Percentiles rank a stretch among this genome's conserved stretches.
phyloP scores from a whole-genome alignment of 345 rosid genomes.

The Kandelia obovata region DNA sequence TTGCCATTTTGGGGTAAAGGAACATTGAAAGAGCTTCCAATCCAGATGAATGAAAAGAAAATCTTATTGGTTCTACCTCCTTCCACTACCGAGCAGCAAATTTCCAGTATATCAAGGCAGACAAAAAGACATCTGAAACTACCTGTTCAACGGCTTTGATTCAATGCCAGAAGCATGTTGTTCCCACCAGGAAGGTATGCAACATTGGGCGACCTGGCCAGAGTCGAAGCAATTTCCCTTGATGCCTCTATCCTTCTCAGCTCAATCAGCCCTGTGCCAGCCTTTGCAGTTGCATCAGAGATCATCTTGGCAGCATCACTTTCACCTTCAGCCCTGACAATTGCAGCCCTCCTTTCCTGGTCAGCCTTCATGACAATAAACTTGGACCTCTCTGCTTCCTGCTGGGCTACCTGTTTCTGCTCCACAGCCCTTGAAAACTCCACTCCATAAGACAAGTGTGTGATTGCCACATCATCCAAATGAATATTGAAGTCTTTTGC shows the following conservation, averaged over 20 bases:
- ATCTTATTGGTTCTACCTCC: not conserved
- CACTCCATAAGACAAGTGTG: slow-evolving; percentile 81
- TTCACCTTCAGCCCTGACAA: slow-evolving; percentile 97
- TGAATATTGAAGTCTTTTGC: slow-evolving; percentile 84
- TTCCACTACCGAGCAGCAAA: not conserved
- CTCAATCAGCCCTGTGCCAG: slow-evolving; percentile 89
- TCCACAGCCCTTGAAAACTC: slow-evolving; percentile 97
- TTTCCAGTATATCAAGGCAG: not conserved
- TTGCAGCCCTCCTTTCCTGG: slow-evolving; percentile 96
- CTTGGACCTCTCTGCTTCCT: slow-evolving; percentile 95
- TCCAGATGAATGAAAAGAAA: too few relatives aligned
- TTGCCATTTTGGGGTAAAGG: too few relatives aligned
- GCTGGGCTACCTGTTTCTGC: slow-evolving; percentile 99
- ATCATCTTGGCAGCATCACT: slow-evolving; percentile 92
- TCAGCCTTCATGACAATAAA: slow-evolving; percentile 96
- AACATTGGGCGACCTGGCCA: slow-evolving; percentile 84
- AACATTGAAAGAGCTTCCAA: too few relatives aligned
- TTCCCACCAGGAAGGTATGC: slow-evolving; percentile 87
- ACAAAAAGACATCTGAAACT: not conserved
- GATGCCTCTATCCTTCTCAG: slow-evolving; percentile 97
- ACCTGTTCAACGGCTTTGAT: slow-evolving; percentile 41
- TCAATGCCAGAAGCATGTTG: slow-evolving; percentile 72
- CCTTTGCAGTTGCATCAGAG: slow-evolving; percentile 75
- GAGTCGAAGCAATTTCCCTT: slow-evolving; percentile 82
- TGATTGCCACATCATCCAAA: slow-evolving; percentile 92